phyloP scores from a whole-genome alignment of 2,329 filamentous ascomycete species.

The Xylariaceae sp. region DNA sequence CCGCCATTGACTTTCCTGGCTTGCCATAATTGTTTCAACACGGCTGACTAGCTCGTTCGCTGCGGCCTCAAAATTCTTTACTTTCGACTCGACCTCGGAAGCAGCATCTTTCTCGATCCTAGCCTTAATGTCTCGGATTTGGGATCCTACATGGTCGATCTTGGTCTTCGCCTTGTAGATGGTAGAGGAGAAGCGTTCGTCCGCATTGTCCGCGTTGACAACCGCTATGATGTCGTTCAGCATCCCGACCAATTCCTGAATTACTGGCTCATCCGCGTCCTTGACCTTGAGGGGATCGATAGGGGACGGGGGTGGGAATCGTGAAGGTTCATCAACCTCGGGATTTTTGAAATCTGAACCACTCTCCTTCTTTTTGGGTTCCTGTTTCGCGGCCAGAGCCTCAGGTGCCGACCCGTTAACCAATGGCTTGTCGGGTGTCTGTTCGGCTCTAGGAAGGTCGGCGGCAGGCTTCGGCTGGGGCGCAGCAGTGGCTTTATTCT shows the following conservation, averaged over 20 bases:
- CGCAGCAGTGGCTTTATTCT: conserved; percentile 14
- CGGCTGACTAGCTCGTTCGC: conserved; percentile 81
- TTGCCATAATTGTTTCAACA: conserved; percentile 76
- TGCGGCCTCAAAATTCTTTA: conserved; percentile 76
- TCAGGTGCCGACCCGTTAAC: conserved; percentile 20
- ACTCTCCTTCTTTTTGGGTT: conserved; percentile 22
- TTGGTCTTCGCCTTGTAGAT: conserved; percentile 83
- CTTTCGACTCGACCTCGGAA: conserved; percentile 64
- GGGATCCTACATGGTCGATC: conserved; percentile 68
- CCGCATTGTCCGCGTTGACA: conserved; percentile 78
- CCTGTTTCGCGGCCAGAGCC: conserved; percentile 1
- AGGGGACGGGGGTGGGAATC: conserved; percentile 56
- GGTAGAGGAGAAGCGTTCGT: conserved; percentile 69
- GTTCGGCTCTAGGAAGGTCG: conserved; percentile 26
- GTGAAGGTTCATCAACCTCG: conserved; percentile 61
- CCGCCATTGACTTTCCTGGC: conserved; percentile 77
- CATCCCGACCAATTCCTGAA: conserved; percentile 90
- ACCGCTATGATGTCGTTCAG: conserved; percentile 94
- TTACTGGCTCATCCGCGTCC: conserved; percentile 75
- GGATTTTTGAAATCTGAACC: conserved; percentile 44
- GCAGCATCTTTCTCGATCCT: conserved; percentile 66
- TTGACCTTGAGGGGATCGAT: conserved; percentile 74
- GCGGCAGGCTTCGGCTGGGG: conserved; percentile 18
- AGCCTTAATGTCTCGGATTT: conserved; percentile 69
- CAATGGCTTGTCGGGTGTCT: conserved; percentile 32